A percentile compares a stretch with the other conserved stretches of the same genome.
Conservation (phyloP, 345 rosid species). For the Melastoma malabathricum region DNA sequence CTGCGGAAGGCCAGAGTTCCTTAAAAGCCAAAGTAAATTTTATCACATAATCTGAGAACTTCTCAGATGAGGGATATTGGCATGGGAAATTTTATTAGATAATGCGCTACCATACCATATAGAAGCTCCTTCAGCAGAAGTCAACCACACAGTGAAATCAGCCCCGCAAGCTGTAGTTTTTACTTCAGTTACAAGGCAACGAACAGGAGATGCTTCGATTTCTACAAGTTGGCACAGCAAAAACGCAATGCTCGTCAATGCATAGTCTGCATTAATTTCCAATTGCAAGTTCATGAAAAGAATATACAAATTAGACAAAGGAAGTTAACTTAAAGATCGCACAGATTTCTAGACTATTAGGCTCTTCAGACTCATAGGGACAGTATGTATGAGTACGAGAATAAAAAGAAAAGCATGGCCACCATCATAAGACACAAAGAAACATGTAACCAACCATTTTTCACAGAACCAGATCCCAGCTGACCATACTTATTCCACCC, state of each 20-base stretch:
- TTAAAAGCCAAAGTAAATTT: constrained; percentile 22
- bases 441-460: constrained; percentile 43
- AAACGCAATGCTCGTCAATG: constrained; percentile 1
- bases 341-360: too few relatives aligned
- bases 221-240: constrained; percentile 25
- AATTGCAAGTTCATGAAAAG: background rate
- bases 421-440: background rate
- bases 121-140: constrained; percentile 81
- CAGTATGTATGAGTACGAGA: background rate
- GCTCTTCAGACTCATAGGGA: too few relatives aligned
- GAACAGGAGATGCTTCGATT: constrained; percentile 65
- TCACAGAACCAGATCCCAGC: constrained; percentile 67
- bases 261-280: background rate
- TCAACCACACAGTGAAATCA: constrained; percentile 87
- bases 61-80: too few relatives aligned
- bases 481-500: constrained; percentile 99
- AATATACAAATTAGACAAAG: too few relatives aligned
- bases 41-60: constrained; percentile 7
- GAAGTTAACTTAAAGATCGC: too few relatives aligned
- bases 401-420: background rate
- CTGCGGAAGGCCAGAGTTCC: constrained; percentile 98
- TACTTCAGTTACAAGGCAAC: constrained; percentile 64
- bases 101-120: constrained; percentile 59
- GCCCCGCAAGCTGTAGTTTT: constrained; percentile 78
- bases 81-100: constrained; percentile 10